A percentile compares a stretch with the other conserved stretches of the same genome.
Conservation (phyloP, 2,329 filamentous ascomycete species). For the Colletotrichum tofieldiae region DNA sequence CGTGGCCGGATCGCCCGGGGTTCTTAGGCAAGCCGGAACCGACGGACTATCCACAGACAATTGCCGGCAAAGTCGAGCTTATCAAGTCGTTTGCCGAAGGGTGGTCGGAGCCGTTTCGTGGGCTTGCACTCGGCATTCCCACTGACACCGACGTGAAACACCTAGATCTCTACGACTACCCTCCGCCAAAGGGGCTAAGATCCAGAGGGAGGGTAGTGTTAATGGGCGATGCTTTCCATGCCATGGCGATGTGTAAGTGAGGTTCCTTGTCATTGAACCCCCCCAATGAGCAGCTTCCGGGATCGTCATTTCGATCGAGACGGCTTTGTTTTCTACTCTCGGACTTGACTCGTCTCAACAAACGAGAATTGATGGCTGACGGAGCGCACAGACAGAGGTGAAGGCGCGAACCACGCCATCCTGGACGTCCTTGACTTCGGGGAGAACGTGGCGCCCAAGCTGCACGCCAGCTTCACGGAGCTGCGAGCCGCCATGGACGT, state of each 20-base stretch:
- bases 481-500: constrained; percentile 51
- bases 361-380: constrained; percentile 17
- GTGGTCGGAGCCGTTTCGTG: constrained; percentile 67
- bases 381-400: constrained; percentile 64
- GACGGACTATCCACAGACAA: constrained; percentile 58
- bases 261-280: neutral
- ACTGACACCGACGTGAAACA: constrained; percentile 59
- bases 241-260: constrained; percentile 74
- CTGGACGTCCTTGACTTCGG: constrained; percentile 65
- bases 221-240: constrained; percentile 70
- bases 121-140: constrained; percentile 58
- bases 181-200: constrained; percentile 55
- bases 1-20: constrained; percentile 62
- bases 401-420: constrained; percentile 72
- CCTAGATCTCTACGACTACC: constrained; percentile 65
- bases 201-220: constrained; percentile 60
- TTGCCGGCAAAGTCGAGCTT: constrained; percentile 56
- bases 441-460: constrained; percentile 49
- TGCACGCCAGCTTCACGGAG: constrained; percentile 27
- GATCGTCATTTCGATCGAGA: neutral
- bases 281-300: neutral
- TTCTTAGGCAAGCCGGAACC: constrained; percentile 51
- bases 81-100: constrained; percentile 60
- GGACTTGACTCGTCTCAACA: constrained; percentile 5
- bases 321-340: neutral